Evolutionary conservation across 805 yeast genomes (phyloP), one percentile per base, ranked within the genome.

Genomic region (Lachancea sp.): DNA sequence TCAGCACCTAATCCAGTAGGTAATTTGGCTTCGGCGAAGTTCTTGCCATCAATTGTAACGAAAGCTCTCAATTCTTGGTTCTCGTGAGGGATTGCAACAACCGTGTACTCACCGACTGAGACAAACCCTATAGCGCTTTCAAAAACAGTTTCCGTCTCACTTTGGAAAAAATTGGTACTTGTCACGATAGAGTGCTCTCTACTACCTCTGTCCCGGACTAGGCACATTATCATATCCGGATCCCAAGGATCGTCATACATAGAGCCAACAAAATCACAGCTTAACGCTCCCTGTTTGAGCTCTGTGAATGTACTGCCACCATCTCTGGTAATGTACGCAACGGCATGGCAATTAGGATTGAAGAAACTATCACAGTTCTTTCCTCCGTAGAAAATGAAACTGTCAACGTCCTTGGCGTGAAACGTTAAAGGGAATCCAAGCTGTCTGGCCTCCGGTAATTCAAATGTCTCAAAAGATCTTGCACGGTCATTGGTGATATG

Each of bases 11-110:
- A 67, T 26, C 75, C 74, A 32, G 58, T 57, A 1, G 98, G 97
- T 61, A 87, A 81, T 43, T 74, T 70, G 0, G 92, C 92, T 43
- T 75, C 82, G 0, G 95, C 86, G 70, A 80, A 92, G 8, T 63
- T 68, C 4, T 54, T 46, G 15, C 97, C 97, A 61, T 90, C 90
- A 13, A 77, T 72, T 1, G 96, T 79, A 1, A 87, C 87, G 49
- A 70, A 72, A 0, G 94, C 90, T 38, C 72, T 70, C 40, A 88
- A 64, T 5, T 77, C 68, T 2, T 68, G 67, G 18, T 73, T 74
- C 11, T 68, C 75, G 12, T 65, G 63, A 23, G 73, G 63, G 2
- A 75, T 64, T 1, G 95, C 96, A 37, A 81, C 88, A 21, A 90
- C 75, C 18, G 84, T 65, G 52, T 74, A 90, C 21, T 75, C 80